phyloP scores from a whole-genome alignment of 2,329 filamentous ascomycete species.

The Cytospora chrysosperma region DNA sequence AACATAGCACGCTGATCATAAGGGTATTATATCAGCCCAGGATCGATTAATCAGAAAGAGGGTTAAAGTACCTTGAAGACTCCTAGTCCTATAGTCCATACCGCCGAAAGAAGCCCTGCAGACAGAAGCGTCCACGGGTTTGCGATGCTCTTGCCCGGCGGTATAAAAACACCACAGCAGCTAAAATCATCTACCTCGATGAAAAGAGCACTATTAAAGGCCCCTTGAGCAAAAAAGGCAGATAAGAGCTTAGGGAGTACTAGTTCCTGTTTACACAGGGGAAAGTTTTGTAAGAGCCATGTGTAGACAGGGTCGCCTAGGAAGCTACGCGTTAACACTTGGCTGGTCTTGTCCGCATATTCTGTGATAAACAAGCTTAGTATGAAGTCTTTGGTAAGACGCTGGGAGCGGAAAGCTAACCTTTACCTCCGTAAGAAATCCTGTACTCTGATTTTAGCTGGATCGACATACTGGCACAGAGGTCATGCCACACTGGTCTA shows the following conservation, averaged over 20 bases:
- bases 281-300: neutral
- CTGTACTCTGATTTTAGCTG: no score
- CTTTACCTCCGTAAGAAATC: no score
- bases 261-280: neutral
- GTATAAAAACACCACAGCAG: constrained; percentile 5
- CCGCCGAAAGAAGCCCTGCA: neutral
- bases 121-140: constrained; percentile 1
- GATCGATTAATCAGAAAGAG: no score
- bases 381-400: neutral
- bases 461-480: no score
- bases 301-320: constrained; percentile 8
- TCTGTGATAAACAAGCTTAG: neutral
- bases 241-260: neutral
- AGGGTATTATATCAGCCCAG: no score
- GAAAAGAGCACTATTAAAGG: neutral
- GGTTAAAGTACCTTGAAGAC: neutral
- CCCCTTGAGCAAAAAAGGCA: neutral
- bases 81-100: neutral
- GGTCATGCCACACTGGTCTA: no score
- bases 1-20: neutral
- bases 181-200: neutral
- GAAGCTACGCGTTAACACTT: neutral
- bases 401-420: no score
- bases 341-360: neutral
- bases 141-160: neutral